Base-by-base conservation (phyloP, 2,329 filamentous ascomycete species). In the Simplicillium sp. region DNA sequence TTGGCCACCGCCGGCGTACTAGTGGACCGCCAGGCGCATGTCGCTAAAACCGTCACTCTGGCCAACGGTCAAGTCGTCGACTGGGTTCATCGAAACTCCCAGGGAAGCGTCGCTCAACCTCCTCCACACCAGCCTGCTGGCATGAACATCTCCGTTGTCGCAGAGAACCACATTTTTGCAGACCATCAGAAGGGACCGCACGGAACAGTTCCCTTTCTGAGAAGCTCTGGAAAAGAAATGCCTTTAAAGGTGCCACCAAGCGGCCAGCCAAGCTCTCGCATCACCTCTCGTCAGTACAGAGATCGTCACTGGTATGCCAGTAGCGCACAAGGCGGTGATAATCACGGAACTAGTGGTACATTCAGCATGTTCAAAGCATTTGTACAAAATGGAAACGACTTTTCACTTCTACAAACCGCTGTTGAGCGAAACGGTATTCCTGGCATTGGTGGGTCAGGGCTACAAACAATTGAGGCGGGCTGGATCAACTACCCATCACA, bases 31-130 rank as follows among this genome's bases (percentile, higher is more conserved):
- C 20, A 25, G 9, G 6, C 20, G 9, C 20, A 25, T 25, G 14
- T 42, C 31, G 40, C 31, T 14, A 37, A 42, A 25, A 42, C 40
- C 17, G 16, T 34, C 3, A 37, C 34, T 25, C 40, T 42, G 13
- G n/a, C 13, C 25, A 37, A 42, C 17, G 40, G 40, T 25, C 35
- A 37, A 14, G 20, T 42, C 29, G 25, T 42, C 9, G 40, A 42
- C 40, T 42, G 40, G 40, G 31, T 42, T 12, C 14, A 20, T 13
- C 18, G 9, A 4, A 15, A 35, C 20, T 42, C 35, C 4, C 40
- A 42, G 14, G 40, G 36, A 6, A 17, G 14, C 3, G 31, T 42
- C 14, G 40, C 40, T 15, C 3, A 7, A 3, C 35, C 34, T 8
- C 40, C 40, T 4, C 25, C 34, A 3, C 31, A 17, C 15, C 7